These are phyloP conservation scores for Luzula sylvatica DNA, from an alignment of 176 grass and related monocot genomes.

Conservation along the genomic window DNA sequence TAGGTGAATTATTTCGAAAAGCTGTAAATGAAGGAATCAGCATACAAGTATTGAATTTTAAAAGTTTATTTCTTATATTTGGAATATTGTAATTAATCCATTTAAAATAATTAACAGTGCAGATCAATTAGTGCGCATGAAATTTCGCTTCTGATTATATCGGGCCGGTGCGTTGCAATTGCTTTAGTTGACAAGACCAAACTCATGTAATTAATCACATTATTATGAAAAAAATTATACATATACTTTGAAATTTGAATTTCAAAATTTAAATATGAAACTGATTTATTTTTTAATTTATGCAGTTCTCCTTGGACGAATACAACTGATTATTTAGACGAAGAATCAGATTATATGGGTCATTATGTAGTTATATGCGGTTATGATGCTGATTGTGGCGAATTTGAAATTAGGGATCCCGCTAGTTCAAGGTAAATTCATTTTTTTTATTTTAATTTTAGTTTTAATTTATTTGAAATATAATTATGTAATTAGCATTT, in stretches of 20 bases:
- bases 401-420: conserved; percentile 99
- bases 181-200: conserved; percentile 97
- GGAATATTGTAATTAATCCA: conserved; percentile 28
- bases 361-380: conserved; percentile 97
- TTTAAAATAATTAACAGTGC: conserved; percentile 59
- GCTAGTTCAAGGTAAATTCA: conserved; percentile 70
- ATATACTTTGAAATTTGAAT: conserved; percentile 1
- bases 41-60: conserved; percentile 65
- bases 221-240: not conserved
- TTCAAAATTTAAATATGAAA: not conserved
- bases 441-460: not conserved
- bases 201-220: conserved; percentile 52
- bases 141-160: conserved; percentile 73
- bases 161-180: conserved; percentile 67
- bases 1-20: conserved; percentile 65
- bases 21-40: conserved; percentile 77
- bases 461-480: not conserved
- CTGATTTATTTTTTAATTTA: conserved; percentile 1
- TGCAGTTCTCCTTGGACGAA: conserved; percentile 68
- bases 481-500: not conserved
- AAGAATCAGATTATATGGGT: conserved; percentile 81
- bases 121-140: conserved; percentile 80
- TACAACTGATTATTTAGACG: conserved; percentile 33
- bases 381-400: conserved; percentile 59
- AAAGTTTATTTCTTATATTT: not conserved